Evolutionary conservation across 106 monocot genomes (phyloP), one percentile per base, ranked within the genome.

Genomic region (Cymbidium sinense): DNA sequence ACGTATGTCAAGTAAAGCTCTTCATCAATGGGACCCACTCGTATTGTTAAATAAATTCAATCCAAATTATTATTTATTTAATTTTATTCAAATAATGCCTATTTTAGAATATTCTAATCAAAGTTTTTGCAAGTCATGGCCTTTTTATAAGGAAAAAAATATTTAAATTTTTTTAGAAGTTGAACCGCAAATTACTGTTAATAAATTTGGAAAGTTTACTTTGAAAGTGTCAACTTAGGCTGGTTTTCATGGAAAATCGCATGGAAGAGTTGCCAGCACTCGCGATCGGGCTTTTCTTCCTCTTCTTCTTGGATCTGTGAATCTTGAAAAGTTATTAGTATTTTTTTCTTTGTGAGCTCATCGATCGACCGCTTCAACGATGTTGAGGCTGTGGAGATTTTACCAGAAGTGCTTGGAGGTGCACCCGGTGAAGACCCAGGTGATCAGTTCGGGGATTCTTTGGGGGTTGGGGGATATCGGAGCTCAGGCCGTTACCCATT

Each of bases 391-490:
- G 6, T 99, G 99, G 99, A 86, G 78, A 77, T 99, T 95, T 90
- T 95, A 99, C 80, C 99, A 91, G 87, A 82, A 77, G 39, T 92
- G 90, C 77, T 77, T 99, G 70, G 76, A 85, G 29, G 52, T 82
- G 30, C 94, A 95, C 52, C 99, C 99, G 8, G 95, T 99, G 80
- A 95, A 91, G 84, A 99, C 99, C 70, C 99, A 99, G 77, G 78
- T 99, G 43, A 75, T 95, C 75, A 99, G 99, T 83, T 99, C 99
- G 44, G 92, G 88, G 20, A 15, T 99, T 70, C 87, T 99, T 11
- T 99, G 94, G 95, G 99, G 92, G 0, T 34, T 99, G 43, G 99
- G 99, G 2, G 99, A 99, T 75, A 76, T 99, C 64, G 92, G 90
- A 34, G 99, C 99, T 35, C 99, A 99, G 87, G 83, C 83, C 43